Evolutionary conservation across 2,329 filamentous ascomycete genomes (phyloP), one percentile per base, ranked within the genome.

Genomic region (Ceratocystis alfenasii): DNA sequence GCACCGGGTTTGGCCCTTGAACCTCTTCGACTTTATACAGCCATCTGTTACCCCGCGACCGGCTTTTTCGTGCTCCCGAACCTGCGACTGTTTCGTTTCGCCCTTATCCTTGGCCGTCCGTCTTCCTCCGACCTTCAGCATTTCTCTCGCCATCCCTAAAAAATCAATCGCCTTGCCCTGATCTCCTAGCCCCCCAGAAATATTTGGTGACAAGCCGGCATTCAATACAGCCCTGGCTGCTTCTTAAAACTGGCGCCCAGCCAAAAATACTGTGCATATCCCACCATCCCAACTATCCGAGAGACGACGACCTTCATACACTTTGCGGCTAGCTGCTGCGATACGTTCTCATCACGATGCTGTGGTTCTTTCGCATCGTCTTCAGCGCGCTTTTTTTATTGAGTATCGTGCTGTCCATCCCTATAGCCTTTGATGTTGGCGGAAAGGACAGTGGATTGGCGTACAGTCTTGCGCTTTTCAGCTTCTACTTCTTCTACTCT

Each of bases 341-440:
- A 50, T 63, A 48, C 30, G 28, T 15, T 15, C 61, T 17, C 20
- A 10, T 53, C 71, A 74, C 79, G 77, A 95, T 96, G 89, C 91
- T 87, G 81, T 83, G 81, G 87, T 81, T 93, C 76, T 85, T 92
- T 76, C 87, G 87, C 74, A 82, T 87, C 75, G 74, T 92, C 71
- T 90, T 90, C 73, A 90, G 90, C 77, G 81, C 87, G 74, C 77
- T 90, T 77, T 97, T 96, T 78, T 86, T 97, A 72, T 83, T 92
- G 77, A 89, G 89, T 77, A 91, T 96, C 75, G 86, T 97, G 74
- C 88, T 97, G 74, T 96, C 91, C 69, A 94, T 99, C 74, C 94
- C 94, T 69, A 87, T 99, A 74, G 90, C 93, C 72, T 97, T 97
- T 79, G 94, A 99, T 83, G 93, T 97, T 73, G 94, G 94, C 74